A percentile compares a stretch with the other conserved stretches of the same genome.
Evolutionary conservation across 2,329 filamentous ascomycete species (phyloP).

Genomic region (Coniochaeta hoffmannii): DNA sequence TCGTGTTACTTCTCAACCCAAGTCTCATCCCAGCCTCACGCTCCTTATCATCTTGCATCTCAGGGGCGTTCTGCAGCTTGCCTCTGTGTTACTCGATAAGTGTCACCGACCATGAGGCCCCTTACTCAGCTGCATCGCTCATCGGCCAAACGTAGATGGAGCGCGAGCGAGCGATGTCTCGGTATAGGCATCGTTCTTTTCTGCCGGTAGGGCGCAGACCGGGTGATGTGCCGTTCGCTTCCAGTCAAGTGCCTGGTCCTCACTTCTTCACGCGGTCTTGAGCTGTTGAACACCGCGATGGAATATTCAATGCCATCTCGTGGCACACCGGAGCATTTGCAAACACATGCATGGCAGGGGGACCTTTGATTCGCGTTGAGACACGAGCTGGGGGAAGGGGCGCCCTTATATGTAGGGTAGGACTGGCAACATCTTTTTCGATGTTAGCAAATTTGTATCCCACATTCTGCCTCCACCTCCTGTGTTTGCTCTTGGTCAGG

Average conservation of each 20-base stretch:
- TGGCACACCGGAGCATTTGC: not conserved
- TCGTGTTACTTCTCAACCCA: not conserved
- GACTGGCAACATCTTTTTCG: not conserved
- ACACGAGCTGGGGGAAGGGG: not conserved
- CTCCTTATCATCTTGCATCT: not conserved
- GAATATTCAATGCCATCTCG: not conserved
- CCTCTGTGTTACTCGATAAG: not conserved
- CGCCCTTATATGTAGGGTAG: not conserved
- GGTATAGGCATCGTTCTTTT: not conserved
- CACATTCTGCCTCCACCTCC: not conserved
- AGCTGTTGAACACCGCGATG: not conserved
- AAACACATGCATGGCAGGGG: not conserved
- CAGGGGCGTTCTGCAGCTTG: not conserved
- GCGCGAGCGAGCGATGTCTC: not conserved
- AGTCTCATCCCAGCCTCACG: not conserved
- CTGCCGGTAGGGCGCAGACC: not conserved
- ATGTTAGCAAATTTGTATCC: not conserved
- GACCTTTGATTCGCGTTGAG: not conserved
- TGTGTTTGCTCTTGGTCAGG: not conserved
- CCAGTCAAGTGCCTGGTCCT: not conserved
- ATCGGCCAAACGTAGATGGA: not conserved
- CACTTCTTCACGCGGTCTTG: not conserved
- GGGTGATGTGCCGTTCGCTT: not conserved
- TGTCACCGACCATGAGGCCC: not conserved
- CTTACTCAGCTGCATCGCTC: not conserved